Percentiles rank a stretch among this genome's conserved stretches.
phyloP scores from a whole-genome alignment of 345 rosid genomes.

The Garcia nutans region DNA sequence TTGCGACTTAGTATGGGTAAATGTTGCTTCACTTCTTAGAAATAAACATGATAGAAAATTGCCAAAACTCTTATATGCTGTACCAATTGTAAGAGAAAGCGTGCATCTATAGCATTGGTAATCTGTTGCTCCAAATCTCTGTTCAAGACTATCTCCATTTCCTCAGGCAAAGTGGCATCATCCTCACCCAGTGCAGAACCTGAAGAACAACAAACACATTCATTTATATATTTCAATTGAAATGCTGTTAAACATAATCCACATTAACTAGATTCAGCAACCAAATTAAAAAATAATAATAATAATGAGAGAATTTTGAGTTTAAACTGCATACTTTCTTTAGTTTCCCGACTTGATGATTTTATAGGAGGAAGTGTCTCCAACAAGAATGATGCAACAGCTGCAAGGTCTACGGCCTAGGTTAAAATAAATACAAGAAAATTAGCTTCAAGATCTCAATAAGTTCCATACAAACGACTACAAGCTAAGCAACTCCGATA shows the following conservation, averaged over 20 bases:
- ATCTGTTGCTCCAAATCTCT: constrained; percentile 67
- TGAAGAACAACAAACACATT: constrained; percentile 31
- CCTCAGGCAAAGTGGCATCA: constrained; percentile 56
- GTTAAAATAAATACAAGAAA: constrained; percentile 17
- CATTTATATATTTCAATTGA: constrained; percentile 2
- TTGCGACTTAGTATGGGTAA: constrained; percentile 12
- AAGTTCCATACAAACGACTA: not conserved
- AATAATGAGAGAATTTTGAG: not conserved
- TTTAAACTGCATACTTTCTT: constrained; percentile 50
- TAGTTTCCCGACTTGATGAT: constrained; percentile 46
- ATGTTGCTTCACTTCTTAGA: constrained; percentile 15
- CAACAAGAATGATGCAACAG: constrained; percentile 69
- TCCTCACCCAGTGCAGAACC: constrained; percentile 65
- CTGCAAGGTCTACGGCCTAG: constrained; percentile 84
- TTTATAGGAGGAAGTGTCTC: constrained; percentile 74
- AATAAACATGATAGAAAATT: constrained; percentile 8
- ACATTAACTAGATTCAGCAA: not conserved
- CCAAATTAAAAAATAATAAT: not conserved
- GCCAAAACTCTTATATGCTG: constrained; percentile 1
- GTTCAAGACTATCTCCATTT: constrained; percentile 52
- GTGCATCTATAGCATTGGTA: constrained; percentile 68
- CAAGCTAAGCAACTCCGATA: not conserved
- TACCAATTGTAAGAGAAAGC: constrained; percentile 94
- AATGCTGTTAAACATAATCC: not conserved
- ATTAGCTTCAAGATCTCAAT: constrained; percentile 12